phyloP scores from a whole-genome alignment of 495 filamentous ascomycete genomes.

The Xylaria flabelliformis region DNA sequence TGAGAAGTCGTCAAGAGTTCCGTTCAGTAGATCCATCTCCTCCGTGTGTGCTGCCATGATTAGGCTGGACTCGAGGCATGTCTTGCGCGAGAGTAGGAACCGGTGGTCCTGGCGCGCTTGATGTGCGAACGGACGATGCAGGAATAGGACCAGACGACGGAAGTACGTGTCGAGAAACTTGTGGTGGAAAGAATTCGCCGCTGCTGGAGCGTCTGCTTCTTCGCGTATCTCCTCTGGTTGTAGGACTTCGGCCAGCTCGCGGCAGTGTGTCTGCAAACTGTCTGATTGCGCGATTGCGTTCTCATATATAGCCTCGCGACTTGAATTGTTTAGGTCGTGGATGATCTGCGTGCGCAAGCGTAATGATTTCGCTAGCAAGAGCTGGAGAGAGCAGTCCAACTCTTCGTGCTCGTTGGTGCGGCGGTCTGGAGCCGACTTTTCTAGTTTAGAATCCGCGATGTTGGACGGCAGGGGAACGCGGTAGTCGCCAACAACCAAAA shows the following conservation, averaged over 20 bases:
- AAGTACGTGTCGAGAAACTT: constrained; percentile 26
- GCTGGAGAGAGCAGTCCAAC: constrained; percentile 18
- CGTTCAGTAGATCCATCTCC: neutral
- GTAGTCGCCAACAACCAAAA: constrained; percentile 5
- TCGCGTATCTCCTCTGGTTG: neutral
- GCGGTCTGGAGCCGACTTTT: neutral
- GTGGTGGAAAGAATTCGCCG: constrained; percentile 1
- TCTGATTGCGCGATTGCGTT: neutral
- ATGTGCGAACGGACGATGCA: constrained; percentile 21
- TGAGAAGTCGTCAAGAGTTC: constrained; percentile 8
- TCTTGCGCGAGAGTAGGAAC: constrained; percentile 16
- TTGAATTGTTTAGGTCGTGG: constrained; percentile 3
- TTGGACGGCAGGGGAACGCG: constrained; percentile 4
- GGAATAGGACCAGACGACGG: constrained; percentile 21
- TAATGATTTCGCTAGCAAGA: constrained; percentile 15
- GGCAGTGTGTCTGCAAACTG: constrained; percentile 13
- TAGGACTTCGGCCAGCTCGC: constrained; percentile 2
- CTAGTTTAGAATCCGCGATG: constrained; percentile 10
- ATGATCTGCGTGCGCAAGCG: constrained; percentile 17
- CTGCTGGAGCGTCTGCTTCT: neutral
- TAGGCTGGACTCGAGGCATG: constrained; percentile 9
- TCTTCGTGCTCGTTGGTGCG: neutral
- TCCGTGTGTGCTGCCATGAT: constrained; percentile 15
- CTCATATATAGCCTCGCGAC: constrained; percentile 1
- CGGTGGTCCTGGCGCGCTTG: constrained; percentile 13